These are phyloP conservation scores for Crithidia brevicula DNA, from an alignment of 208 protist genomes.

Conservation along the genomic window DNA sequence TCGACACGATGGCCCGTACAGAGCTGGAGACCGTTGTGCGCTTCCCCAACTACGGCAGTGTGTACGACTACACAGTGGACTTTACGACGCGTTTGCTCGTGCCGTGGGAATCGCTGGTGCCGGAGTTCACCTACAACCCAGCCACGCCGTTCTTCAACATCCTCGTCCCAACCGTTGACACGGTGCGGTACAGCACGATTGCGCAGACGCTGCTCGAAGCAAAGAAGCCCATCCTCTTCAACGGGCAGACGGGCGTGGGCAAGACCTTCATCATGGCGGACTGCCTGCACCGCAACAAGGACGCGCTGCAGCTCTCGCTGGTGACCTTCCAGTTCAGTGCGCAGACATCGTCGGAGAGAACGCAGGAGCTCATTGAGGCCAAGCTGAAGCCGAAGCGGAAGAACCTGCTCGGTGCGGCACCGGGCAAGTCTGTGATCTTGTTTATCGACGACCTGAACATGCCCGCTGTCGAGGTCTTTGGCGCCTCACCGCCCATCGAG, in stretches of 20 bases:
- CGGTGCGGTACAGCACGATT: conserved; percentile 94
- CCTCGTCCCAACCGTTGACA: conserved; percentile 97
- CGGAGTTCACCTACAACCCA: conserved; percentile 82
- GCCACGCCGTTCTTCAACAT: conserved; percentile 96
- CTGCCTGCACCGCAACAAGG: conserved; percentile 77
- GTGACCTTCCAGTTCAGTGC: conserved; percentile 96
- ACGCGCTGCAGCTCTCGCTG: conserved; percentile 77
- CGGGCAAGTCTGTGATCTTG: conserved; percentile 93
- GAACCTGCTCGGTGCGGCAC: conserved; percentile 94
- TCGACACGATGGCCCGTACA: conserved; percentile 88
- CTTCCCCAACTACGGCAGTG: conserved; percentile 87
- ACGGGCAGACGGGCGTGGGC: conserved; percentile 95
- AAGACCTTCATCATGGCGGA: conserved; percentile 95
- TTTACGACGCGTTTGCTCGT: conserved; percentile 79
- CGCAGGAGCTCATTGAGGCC: conserved; percentile 97
- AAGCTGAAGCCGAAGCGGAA: conserved; percentile 97
- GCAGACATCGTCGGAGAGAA: conserved; percentile 94
- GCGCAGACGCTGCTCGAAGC: conserved; percentile 87
- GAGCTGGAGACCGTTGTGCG: conserved; percentile 85
- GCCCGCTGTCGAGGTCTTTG: conserved; percentile 96
- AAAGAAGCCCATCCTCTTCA: conserved; percentile 94
- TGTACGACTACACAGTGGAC: conserved; percentile 96
- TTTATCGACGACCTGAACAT: conserved; percentile 99
- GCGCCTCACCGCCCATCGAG: conserved; percentile 97
- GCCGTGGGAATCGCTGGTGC: conserved; percentile 83